Percentiles rank a stretch among this genome's conserved stretches.
Evolutionary conservation across 2,329 filamentous ascomycete species (phyloP).

Genomic region (Fusarium falciforme): DNA sequence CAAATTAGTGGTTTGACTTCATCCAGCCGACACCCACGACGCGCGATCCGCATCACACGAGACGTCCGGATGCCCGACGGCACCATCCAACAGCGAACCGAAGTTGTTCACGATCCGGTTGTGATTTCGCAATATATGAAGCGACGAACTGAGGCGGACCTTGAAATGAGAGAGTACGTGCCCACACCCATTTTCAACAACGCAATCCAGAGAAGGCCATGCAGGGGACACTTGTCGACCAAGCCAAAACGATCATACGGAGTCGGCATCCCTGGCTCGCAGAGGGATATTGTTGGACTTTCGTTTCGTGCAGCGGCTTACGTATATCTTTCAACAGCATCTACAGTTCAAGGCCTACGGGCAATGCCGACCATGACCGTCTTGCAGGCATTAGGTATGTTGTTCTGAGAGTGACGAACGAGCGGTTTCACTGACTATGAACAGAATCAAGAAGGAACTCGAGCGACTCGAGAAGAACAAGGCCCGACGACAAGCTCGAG

Average conservation of each 20-base stretch:
- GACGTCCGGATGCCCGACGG: constrained; percentile 59
- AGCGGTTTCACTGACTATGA: constrained; percentile 25
- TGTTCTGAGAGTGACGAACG: neutral
- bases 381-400: constrained; percentile 57
- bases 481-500: constrained; percentile 87
- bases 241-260: constrained; percentile 33
- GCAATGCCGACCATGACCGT: constrained; percentile 63
- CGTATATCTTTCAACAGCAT: constrained; percentile 57
- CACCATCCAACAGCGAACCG: constrained; percentile 70
- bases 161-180: constrained; percentile 79
- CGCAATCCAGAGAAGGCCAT: neutral
- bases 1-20: constrained; percentile 78
- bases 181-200: constrained; percentile 28
- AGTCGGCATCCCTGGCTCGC: constrained; percentile 45
- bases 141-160: constrained; percentile 76
- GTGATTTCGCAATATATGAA: constrained; percentile 92
- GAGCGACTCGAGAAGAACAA: constrained; percentile 90
- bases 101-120: constrained; percentile 81
- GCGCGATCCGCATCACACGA: constrained; percentile 79
- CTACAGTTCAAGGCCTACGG: constrained; percentile 61
- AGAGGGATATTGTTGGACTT: constrained; percentile 48
- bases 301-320: constrained; percentile 53
- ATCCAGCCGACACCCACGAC: constrained; percentile 74
- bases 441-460: constrained; percentile 71
- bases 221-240: constrained; percentile 11